A percentile compares a stretch with the other conserved stretches of the same genome.
These are phyloP conservation scores for Acacia pycnantha DNA, from an alignment of 331 rosid species.

Conservation along the genomic window DNA sequence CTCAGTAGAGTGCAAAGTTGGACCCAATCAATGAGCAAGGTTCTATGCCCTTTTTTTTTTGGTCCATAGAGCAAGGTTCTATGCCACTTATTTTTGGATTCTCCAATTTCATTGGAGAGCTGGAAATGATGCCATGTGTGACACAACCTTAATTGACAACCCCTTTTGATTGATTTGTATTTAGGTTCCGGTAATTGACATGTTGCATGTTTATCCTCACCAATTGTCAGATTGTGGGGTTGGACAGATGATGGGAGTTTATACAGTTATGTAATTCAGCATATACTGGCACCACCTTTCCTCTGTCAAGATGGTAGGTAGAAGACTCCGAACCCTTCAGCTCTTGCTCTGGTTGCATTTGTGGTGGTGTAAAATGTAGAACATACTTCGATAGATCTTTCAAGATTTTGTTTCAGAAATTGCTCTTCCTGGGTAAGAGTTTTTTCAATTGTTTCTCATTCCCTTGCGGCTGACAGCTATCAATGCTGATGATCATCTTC, in stretches of 20 bases:
- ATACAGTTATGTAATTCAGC: not conserved
- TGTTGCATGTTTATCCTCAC: constrained; percentile 7
- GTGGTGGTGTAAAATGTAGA: not conserved
- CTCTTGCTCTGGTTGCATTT: not conserved
- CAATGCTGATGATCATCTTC: constrained; percentile 22
- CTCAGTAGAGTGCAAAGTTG: constrained; percentile 34
- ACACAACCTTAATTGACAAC: not conserved
- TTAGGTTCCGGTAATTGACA: constrained; percentile 8
- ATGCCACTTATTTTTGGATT: constrained; percentile 18
- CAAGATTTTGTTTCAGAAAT: not conserved
- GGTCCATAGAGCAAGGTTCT: constrained; percentile 11
- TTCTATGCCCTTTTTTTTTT: no score
- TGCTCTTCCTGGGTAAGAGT: not conserved
- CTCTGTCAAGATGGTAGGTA: constrained; percentile 15
- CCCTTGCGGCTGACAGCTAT: constrained; percentile 7
- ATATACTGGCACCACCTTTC: constrained; percentile 15
- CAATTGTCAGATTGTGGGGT: constrained; percentile 26
- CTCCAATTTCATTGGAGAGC: not conserved
- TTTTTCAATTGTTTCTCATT: not conserved
- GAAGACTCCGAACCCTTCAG: not conserved
- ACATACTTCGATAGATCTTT: not conserved
- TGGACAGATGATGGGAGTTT: constrained; percentile 6
- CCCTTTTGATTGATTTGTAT: not conserved
- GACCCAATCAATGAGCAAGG: constrained; percentile 31
- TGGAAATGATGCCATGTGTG: not conserved